Conservation (phyloP, 495 filamentous ascomycete genomes). For the Xylaria nigripes region DNA sequence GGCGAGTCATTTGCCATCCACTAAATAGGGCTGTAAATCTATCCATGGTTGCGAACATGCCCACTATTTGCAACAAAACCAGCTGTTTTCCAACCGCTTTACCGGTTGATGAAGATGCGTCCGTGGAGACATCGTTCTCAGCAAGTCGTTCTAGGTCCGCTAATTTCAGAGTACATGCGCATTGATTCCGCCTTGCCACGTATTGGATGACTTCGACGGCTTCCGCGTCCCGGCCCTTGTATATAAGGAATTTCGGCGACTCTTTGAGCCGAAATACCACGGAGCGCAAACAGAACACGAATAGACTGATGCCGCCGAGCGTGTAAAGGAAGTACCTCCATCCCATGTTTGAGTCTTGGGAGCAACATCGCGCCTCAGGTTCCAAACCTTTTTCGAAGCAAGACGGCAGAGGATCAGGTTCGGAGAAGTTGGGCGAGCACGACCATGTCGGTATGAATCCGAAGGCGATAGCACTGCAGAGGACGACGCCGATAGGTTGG, state of each 20-base stretch:
- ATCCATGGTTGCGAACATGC: background rate
- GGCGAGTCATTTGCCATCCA: conserved; percentile 2
- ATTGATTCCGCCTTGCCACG: conserved; percentile 31
- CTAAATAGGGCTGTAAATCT: background rate
- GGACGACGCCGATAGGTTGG: conserved; percentile 40
- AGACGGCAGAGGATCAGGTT: conserved; percentile 5
- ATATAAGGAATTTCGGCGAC: conserved; percentile 39
- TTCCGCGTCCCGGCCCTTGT: conserved; percentile 34
- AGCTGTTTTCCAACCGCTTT: background rate
- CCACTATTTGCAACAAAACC: background rate
- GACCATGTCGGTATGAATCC: conserved; percentile 34
- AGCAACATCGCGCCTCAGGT: conserved; percentile 34
- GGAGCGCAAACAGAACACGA: conserved; percentile 39
- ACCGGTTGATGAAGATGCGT: background rate
- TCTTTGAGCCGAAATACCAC: conserved; percentile 39
- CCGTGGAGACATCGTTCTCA: background rate
- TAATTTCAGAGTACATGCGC: background rate
- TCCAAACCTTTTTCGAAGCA: background rate
- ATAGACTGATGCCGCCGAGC: conserved; percentile 33
- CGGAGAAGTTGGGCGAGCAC: conserved; percentile 29
- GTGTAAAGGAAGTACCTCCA: conserved; percentile 49
- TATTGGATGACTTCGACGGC: conserved; percentile 34
- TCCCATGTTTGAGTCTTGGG: conserved; percentile 40
- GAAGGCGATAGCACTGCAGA: conserved; percentile 40
- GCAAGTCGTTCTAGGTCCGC: conserved; percentile 1